phyloP scores from a whole-genome alignment of 257 asterid genomes.

The Datura wrightii region DNA sequence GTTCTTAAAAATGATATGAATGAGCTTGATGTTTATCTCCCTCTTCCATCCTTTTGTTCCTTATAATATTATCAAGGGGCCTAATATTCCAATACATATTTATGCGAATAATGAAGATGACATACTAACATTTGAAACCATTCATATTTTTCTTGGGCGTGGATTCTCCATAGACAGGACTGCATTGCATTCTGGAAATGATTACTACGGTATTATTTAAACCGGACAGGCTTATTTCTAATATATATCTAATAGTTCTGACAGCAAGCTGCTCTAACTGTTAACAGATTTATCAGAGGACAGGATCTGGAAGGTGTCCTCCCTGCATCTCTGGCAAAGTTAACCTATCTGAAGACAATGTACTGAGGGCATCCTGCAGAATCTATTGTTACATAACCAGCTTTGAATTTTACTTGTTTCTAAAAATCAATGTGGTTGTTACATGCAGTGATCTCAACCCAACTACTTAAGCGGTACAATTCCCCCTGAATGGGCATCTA shows the following conservation, averaged over 20 bases:
- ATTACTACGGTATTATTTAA: no score
- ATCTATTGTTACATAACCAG: background rate
- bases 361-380: slow-evolving; percentile 28
- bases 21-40: no score
- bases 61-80: no score
- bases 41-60: no score
- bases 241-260: background rate
- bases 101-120: no score
- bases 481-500: slow-evolving; percentile 67
- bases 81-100: no score
- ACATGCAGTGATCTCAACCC: slow-evolving; percentile 53
- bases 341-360: slow-evolving; percentile 52
- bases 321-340: slow-evolving; percentile 62
- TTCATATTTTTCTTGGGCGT: no score
- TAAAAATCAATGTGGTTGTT: background rate
- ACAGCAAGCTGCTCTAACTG: slow-evolving; percentile 12
- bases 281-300: slow-evolving; percentile 50
- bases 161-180: background rate
- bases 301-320: slow-evolving; percentile 68
- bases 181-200: background rate
- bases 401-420: background rate
- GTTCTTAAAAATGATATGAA: no score
- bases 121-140: no score
- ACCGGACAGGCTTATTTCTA: background rate
- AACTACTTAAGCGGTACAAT: slow-evolving; percentile 65